Conservation (phyloP, 1,284 basidiomycete species). For the Golubevia pallescens region DNA sequence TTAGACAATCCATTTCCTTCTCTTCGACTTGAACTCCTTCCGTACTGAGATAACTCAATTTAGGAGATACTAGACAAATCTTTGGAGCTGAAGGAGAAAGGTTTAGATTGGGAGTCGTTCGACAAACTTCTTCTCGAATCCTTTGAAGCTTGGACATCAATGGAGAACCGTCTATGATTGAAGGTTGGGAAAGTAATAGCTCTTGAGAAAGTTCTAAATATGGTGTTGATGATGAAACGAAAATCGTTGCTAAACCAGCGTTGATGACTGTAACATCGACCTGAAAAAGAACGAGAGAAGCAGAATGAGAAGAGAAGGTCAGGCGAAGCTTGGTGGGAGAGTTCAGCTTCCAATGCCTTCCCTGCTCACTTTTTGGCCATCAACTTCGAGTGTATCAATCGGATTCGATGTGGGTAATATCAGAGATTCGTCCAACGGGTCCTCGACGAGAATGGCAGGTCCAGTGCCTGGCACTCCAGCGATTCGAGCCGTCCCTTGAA, state of each 20-base stretch:
- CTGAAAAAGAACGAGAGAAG: not conserved
- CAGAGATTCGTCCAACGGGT: conserved; percentile 22
- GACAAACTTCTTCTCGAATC: conserved; percentile 27
- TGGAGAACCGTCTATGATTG: conserved; percentile 35
- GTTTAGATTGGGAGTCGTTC: conserved; percentile 21
- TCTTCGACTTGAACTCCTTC: conserved; percentile 17
- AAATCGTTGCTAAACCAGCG: conserved; percentile 52
- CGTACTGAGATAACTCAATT: conserved; percentile 33
- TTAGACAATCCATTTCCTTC: conserved; percentile 34
- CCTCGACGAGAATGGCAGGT: conserved; percentile 43
- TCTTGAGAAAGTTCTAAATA: conserved; percentile 11
- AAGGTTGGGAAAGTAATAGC: conserved; percentile 17
- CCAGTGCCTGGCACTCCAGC: conserved; percentile 55
- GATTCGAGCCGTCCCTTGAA: conserved; percentile 33
- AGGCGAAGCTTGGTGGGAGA: not conserved
- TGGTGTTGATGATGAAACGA: conserved; percentile 33
- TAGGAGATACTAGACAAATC: conserved; percentile 52
- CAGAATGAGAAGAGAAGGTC: not conserved
- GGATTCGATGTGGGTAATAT: conserved; percentile 39
- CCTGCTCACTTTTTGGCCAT: conserved; percentile 12
- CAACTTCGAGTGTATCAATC: conserved; percentile 23
- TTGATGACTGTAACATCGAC: conserved; percentile 40
- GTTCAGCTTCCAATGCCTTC: no score
- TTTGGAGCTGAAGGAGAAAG: conserved; percentile 51
- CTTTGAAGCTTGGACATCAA: conserved; percentile 34